These are phyloP conservation scores for Auxenochlorella pyrenoidosa DNA, from an alignment of 139 green algal species.

Conservation along the genomic window DNA sequence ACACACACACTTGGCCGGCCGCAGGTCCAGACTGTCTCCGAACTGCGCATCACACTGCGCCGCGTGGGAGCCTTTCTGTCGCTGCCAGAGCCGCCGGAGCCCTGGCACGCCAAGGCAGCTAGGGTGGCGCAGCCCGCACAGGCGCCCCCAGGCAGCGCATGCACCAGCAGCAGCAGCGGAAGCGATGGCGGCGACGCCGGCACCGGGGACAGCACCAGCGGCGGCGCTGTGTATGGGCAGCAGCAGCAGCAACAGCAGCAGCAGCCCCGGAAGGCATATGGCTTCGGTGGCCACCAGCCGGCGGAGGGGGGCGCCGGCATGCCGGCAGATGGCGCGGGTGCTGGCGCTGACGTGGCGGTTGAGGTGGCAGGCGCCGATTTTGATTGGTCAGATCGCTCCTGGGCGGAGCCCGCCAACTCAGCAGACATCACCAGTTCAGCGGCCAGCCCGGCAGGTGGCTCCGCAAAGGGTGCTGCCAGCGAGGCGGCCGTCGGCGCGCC, in stretches of 20 bases:
- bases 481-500: too few relatives aligned
- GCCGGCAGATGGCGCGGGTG: background rate
- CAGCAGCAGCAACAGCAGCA: background rate
- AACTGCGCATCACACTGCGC: constrained; percentile 71
- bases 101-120: constrained; percentile 15
- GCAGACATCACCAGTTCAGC: background rate
- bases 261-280: background rate
- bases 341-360: constrained; percentile 32
- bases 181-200: too few relatives aligned
- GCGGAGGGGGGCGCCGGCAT: background rate
- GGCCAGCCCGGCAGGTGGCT: too few relatives aligned
- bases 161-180: background rate
- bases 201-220: background rate
- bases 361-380: constrained; percentile 64
- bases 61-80: constrained; percentile 80
- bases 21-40: constrained; percentile 63
- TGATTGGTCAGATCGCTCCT: constrained; percentile 61
- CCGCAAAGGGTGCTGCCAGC: too few relatives aligned
- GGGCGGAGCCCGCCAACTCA: constrained; percentile 7
- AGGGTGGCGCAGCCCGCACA: background rate
- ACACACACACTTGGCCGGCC: too few relatives aligned
- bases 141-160: background rate
- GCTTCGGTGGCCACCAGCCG: background rate
- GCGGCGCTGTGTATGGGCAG: background rate
- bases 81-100: constrained; percentile 71